Evolutionary conservation across 345 rosid genomes (phyloP).

Genomic region (Cochlearia excelsa): DNA sequence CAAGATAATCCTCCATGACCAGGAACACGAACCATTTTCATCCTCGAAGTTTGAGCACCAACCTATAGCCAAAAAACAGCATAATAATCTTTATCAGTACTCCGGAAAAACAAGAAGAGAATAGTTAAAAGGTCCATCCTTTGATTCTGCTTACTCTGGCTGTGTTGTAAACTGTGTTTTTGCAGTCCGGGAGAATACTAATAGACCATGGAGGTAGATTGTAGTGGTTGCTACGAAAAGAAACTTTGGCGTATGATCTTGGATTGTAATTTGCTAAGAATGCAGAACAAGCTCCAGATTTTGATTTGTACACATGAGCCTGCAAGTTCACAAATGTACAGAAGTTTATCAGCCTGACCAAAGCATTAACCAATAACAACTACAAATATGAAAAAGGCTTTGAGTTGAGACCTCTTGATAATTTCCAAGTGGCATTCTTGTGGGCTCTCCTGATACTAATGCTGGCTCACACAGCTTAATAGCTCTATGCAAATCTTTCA

Average conservation of each 20-base stretch:
- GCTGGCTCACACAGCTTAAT: constrained; percentile 90
- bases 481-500: constrained; percentile 96
- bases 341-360: constrained; percentile 9
- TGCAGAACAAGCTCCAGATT: constrained; percentile 86
- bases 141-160: constrained; percentile 64
- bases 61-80: constrained; percentile 45
- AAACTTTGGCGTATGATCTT: constrained; percentile 61
- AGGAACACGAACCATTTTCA: constrained; percentile 85
- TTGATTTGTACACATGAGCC: constrained; percentile 86
- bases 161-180: constrained; percentile 95
- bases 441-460: constrained; percentile 64
- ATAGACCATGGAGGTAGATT: constrained; percentile 98
- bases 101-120: constrained; percentile 9
- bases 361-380: constrained; percentile 11
- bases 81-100: neutral
- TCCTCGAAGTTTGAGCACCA: constrained; percentile 80
- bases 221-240: constrained; percentile 73
- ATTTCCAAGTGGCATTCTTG: constrained; percentile 65
- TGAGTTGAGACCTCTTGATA: constrained; percentile 69
- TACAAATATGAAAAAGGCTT: constrained; percentile 4
- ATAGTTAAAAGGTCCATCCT: neutral
- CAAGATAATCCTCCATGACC: constrained; percentile 84
- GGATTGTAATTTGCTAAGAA: constrained; percentile 84
- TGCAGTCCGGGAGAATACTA: constrained; percentile 98
- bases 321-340: constrained; percentile 30